phyloP scores from a whole-genome alignment of 2,329 filamentous ascomycete species.

The Coleophoma cylindrospora region DNA sequence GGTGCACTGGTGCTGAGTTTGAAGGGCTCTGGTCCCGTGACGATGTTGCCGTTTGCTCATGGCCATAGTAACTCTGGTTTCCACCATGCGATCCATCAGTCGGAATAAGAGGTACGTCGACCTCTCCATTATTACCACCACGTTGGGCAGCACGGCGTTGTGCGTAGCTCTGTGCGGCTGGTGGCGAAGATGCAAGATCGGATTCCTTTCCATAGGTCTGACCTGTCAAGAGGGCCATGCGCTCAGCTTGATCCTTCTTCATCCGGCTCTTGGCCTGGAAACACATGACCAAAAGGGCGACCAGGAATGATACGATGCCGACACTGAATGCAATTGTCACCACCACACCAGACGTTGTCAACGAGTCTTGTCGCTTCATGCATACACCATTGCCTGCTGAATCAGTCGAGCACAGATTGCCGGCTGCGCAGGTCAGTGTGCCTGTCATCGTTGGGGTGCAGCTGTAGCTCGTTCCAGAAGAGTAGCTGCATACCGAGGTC shows the following conservation, averaged over 20 bases:
- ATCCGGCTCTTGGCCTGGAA: neutral
- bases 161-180: constrained; percentile 5
- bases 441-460: constrained; percentile 11
- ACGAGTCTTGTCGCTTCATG: constrained; percentile 14
- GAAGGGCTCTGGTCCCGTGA: no score
- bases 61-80: no score
- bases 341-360: constrained; percentile 16
- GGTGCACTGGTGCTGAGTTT: no score
- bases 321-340: constrained; percentile 16
- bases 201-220: neutral
- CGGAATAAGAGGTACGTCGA: constrained; percentile 10
- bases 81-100: neutral
- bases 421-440: constrained; percentile 13
- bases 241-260: neutral
- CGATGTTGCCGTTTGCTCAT: no score
- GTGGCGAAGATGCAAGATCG: constrained; percentile 4
- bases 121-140: constrained; percentile 2
- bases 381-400: constrained; percentile 7
- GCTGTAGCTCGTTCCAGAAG: constrained; percentile 1
- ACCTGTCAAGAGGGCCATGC: neutral
- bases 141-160: neutral
- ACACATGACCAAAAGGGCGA: constrained; percentile 5
- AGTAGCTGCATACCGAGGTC: constrained; percentile 6
- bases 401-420: constrained; percentile 13
- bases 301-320: constrained; percentile 8